Base-by-base conservation (phyloP, 441 rosid genomes). In the Capsella rubella region DNA sequence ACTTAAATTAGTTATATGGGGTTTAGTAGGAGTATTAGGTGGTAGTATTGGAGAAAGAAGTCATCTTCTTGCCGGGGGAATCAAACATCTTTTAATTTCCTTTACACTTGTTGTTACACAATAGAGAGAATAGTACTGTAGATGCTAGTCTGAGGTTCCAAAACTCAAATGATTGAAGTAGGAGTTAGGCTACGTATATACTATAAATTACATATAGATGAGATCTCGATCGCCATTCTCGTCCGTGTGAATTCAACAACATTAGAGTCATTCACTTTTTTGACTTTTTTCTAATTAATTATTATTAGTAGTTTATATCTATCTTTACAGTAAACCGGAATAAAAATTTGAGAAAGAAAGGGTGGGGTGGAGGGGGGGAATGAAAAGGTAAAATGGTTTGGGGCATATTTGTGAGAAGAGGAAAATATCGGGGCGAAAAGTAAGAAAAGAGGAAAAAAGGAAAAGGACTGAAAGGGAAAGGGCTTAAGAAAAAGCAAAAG, bases 381-480 rank as follows among this genome's bases (percentile, higher is more conserved):
- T 46, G 13, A 47, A 35, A 37, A 73, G 3, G 4, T 34, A 2
- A 66, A 65, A 58, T 5, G 13, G 8, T 74, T 16, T 25, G 34
- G 65, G 70, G 35, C 7, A 45, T 6, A 0, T 13, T 61, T 27
- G 35, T 27, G 2, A 69, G 0, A 45, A 45, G 61, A 52, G 1
- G 65, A 62, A 53, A 69, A 0, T 3, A 69, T 10, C 6, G 14
- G 70, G 64, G 43, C 0, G 49, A 6, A 14, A 21, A 50, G 62
- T 29, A 13, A 9, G 54, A 66, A 73, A 56, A 56, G 0, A 31
- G 46, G 4, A 51, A 50, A 14, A 9, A 45, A 32, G 0, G 70
- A 68, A 47, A 69, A 69, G 46, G 74, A 69, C 14, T 51, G 78
- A 60, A 59, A 15, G 43, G 32, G 73, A 75, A 32, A 67, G 69